phyloP scores from a whole-genome alignment of 805 yeast species.

The Hermanozyma aechmeae region DNA sequence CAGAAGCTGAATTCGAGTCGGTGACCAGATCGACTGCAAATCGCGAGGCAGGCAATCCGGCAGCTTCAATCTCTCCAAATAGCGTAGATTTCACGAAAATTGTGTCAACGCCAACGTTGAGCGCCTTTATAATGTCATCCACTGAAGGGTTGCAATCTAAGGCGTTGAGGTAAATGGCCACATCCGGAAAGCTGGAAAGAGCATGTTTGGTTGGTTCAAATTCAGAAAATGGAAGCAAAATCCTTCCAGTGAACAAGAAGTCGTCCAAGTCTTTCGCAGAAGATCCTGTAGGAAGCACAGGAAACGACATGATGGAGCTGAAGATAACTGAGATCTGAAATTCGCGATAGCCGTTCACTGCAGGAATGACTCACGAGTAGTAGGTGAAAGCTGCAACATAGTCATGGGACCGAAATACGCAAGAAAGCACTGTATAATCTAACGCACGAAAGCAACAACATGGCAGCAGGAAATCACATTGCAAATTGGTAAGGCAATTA shows the following conservation, averaged over 20 bases:
- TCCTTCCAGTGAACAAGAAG: constrained; percentile 19
- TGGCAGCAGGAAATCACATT: no score
- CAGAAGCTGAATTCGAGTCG: constrained; percentile 12
- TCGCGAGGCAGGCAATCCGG: constrained; percentile 10
- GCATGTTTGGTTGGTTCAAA: constrained; percentile 23
- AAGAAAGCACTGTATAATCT: no score
- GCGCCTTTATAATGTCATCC: constrained; percentile 33
- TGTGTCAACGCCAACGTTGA: constrained; percentile 52
- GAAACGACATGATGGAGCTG: not conserved
- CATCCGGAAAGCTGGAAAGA: constrained; percentile 21
- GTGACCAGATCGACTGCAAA: constrained; percentile 9
- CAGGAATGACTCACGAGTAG: no score
- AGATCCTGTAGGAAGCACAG: not conserved
- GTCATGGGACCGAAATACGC: no score
- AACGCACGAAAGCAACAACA: no score
- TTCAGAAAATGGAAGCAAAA: constrained; percentile 19
- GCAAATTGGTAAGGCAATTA: no score
- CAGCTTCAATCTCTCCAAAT: constrained; percentile 3
- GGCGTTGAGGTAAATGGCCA: constrained; percentile 21
- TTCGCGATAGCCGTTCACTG: no score
- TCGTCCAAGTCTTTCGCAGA: not conserved
- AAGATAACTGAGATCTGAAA: no score
- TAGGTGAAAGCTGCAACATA: no score
- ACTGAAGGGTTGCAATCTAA: constrained; percentile 15
- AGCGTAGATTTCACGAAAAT: constrained; percentile 26